phyloP scores from a whole-genome alignment of 2,329 filamentous ascomycete genomes.

The Proliferodiscus dingleyae region DNA sequence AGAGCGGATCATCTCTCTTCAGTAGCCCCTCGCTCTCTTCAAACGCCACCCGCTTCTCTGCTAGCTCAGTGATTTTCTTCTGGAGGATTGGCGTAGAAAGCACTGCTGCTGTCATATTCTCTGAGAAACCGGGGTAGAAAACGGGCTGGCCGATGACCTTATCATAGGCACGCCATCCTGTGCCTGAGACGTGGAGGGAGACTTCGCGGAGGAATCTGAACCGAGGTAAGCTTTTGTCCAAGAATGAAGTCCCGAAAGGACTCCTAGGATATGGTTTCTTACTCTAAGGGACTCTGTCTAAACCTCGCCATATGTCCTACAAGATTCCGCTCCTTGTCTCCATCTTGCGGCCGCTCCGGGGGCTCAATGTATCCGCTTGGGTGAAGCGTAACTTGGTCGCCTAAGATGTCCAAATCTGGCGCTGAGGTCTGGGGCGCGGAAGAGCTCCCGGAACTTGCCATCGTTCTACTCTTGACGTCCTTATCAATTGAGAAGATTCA shows the following conservation, averaged over 20 bases:
- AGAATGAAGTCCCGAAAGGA: background rate
- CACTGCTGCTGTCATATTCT: conserved; percentile 78
- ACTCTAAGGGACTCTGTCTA: conserved; percentile 62
- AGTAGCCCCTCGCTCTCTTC: conserved; percentile 74
- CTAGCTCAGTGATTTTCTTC: conserved; percentile 69
- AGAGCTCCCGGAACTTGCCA: conserved; percentile 31
- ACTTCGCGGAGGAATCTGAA: conserved; percentile 85
- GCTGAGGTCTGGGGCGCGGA: conserved; percentile 66
- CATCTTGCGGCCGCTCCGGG: conserved; percentile 37
- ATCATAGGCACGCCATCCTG: conserved; percentile 94
- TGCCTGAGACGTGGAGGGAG: conserved; percentile 85
- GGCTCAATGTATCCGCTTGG: conserved; percentile 63
- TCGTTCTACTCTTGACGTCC: conserved; percentile 21
- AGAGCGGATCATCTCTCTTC: conserved; percentile 49
- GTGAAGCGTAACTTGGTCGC: conserved; percentile 69
- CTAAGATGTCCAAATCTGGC: conserved; percentile 75
- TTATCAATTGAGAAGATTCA: conserved; percentile 2
- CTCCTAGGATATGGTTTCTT: conserved; percentile 20
- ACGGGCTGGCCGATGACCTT: conserved; percentile 84
- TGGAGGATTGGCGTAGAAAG: conserved; percentile 72
- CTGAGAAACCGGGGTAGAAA: conserved; percentile 87
- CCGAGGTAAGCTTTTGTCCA: conserved; percentile 2
- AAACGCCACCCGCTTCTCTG: conserved; percentile 65
- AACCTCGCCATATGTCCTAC: conserved; percentile 86
- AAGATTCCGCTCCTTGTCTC: conserved; percentile 62